These are phyloP conservation scores for Urostyla sp. DNA, from an alignment of 73 alveolate species.

Conservation along the genomic window DNA sequence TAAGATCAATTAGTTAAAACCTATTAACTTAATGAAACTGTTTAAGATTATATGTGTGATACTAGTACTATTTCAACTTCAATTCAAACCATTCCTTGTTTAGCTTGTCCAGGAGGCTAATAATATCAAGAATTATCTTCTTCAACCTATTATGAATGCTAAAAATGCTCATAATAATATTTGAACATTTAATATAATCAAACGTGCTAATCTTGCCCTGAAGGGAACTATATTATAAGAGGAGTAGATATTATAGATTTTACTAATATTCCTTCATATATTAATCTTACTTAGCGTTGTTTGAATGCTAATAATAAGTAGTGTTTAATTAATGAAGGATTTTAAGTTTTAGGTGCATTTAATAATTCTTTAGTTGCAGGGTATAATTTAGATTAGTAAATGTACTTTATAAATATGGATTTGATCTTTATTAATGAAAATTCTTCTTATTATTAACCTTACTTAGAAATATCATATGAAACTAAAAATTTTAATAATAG, in stretches of 20 bases:
- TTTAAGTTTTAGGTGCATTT: too few relatives aligned
- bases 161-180: conserved; percentile 7
- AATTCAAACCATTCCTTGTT: conserved; percentile 4
- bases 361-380: too few relatives aligned
- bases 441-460: too few relatives aligned
- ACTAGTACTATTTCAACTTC: not conserved
- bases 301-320: too few relatives aligned
- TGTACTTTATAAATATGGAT: too few relatives aligned
- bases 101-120: not conserved
- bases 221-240: not conserved
- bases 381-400: too few relatives aligned
- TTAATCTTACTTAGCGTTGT: too few relatives aligned
- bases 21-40: not conserved
- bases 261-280: too few relatives aligned
- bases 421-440: too few relatives aligned
- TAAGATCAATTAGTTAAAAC: not conserved
- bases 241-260: too few relatives aligned
- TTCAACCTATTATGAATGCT: not conserved
- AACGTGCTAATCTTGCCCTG: not conserved
- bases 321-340: too few relatives aligned
- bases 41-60: not conserved
- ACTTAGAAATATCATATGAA: not conserved
- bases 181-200: too few relatives aligned
- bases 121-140: not conserved
- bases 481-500: not conserved